phyloP scores from a whole-genome alignment of 1,139 yeast species.

The Debaryomyces sp. region DNA sequence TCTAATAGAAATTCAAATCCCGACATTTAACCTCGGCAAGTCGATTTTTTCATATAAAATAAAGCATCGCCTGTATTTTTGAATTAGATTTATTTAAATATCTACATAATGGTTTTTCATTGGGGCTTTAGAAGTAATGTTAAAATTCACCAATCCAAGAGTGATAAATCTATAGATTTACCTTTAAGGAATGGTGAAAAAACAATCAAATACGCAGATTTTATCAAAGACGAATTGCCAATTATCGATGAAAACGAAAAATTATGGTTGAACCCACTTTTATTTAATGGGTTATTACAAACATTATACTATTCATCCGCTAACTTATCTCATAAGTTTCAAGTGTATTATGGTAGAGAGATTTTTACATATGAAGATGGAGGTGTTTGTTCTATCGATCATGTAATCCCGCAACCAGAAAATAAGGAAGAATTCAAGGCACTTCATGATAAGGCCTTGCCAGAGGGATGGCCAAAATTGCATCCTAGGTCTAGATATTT shows the following conservation, averaged over 20 bases:
- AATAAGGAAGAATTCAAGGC: constrained; percentile 50
- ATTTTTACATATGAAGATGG: constrained; percentile 60
- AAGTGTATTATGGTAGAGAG: constrained; percentile 78
- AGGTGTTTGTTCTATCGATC: constrained; percentile 78
- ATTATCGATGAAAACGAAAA: constrained; percentile 32
- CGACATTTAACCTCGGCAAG: neutral
- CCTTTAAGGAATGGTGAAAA: constrained; percentile 16
- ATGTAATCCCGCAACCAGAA: constrained; percentile 58
- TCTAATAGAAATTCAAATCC: neutral
- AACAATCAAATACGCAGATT: constrained; percentile 22
- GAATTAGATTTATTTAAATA: neutral
- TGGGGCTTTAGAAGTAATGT: constrained; percentile 48
- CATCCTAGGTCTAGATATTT: constrained; percentile 81
- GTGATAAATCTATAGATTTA: constrained; percentile 23
- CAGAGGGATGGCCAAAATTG: constrained; percentile 70
- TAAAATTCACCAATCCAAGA: constrained; percentile 28
- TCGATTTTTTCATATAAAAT: neutral
- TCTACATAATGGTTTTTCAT: constrained; percentile 1
- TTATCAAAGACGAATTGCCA: constrained; percentile 26
- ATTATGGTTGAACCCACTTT: constrained; percentile 61
- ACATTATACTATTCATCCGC: constrained; percentile 66
- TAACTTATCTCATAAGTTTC: constrained; percentile 53
- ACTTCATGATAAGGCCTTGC: constrained; percentile 56
- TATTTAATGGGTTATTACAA: constrained; percentile 77
- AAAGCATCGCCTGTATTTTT: neutral